Conservation (phyloP, 1,284 basidiomycete species). For the Irpex rosettiformis region DNA sequence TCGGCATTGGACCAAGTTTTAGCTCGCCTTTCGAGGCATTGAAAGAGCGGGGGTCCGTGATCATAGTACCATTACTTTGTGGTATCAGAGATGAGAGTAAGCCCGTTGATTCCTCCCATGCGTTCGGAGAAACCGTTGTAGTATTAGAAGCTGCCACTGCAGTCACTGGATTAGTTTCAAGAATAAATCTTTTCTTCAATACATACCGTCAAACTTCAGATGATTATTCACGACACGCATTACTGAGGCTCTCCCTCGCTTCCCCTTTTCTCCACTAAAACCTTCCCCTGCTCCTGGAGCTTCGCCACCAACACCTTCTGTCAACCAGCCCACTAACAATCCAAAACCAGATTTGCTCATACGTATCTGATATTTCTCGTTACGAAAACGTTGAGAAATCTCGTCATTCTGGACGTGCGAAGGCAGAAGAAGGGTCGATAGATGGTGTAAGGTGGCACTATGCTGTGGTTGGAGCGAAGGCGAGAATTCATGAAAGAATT, state of each 20-base stretch:
- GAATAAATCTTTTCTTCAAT: conserved; percentile 10
- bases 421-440: conserved; percentile 82
- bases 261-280: conserved; percentile 77
- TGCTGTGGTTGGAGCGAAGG: conserved; percentile 71
- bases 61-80: conserved; percentile 39
- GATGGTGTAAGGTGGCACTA: conserved; percentile 70
- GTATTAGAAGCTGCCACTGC: conserved; percentile 70
- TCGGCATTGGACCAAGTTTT: conserved; percentile 80
- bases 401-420: conserved; percentile 85
- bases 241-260: conserved; percentile 78
- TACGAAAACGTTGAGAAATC: conserved; percentile 81
- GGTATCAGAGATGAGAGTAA: conserved; percentile 77
- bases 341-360: conserved; percentile 93
- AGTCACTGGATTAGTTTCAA: conserved; percentile 22
- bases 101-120: conserved; percentile 83
- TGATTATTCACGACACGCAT: conserved; percentile 95
- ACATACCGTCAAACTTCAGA: conserved; percentile 83
- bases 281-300: conserved; percentile 79
- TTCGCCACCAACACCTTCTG: conserved; percentile 87
- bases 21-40: conserved; percentile 72
- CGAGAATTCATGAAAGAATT: conserved; percentile 76
- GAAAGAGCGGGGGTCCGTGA: conserved; percentile 63
- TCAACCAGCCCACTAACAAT: conserved; percentile 94
- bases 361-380: conserved; percentile 87
- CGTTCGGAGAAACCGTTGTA: conserved; percentile 54